Base-by-base conservation (phyloP, 495 filamentous ascomycete genomes). In the Clavariopsis aquatica region DNA sequence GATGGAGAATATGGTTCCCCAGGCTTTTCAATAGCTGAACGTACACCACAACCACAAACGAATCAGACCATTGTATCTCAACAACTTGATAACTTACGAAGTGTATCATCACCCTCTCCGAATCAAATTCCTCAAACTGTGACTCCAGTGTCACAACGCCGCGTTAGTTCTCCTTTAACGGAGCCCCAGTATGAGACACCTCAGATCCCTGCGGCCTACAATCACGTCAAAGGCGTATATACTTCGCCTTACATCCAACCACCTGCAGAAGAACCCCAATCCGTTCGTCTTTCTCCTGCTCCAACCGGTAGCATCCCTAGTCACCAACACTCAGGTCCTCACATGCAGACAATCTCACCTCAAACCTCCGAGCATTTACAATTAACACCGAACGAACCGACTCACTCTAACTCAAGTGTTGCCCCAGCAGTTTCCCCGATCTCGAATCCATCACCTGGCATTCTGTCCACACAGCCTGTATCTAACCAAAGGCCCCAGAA, bases 181-280 rank as follows among this genome's bases (percentile, higher is more conserved):
- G 68, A 70, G 38, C 68, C 68, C 0, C 52, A 56, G n/a, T 67
- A 70, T 31, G 64, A 70, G n/a, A 66, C 57, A 27, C 68, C 68
- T 9, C 59, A 70, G 22, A 67, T 70, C 31, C 68, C 68, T 8
- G 59, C 68, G 2, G 68, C 68, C 6, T 70, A 70, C 27, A 64
- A 29, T 23, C 64, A 56, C 20, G 68, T 66, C 9, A 47, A 45
- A 1, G 65, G 65, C 13, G 23, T 54, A 1, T 64, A 64, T 24
- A 34, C 52, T 0, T 49, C 59, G 13, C 52, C 52, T 46, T 29
- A 26, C 19, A 1, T 29, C 22, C 51, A 63, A 23, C 20, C 46
- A 8, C 23, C 53, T 19, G 7, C 36, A 19, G 43, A 28, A 20
- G 6, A 53, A 19, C 7, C 26, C 36, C 34, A 49, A 28, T 17